Conservation (phyloP, 148 eudicot species). For the Cornus kousa region DNA sequence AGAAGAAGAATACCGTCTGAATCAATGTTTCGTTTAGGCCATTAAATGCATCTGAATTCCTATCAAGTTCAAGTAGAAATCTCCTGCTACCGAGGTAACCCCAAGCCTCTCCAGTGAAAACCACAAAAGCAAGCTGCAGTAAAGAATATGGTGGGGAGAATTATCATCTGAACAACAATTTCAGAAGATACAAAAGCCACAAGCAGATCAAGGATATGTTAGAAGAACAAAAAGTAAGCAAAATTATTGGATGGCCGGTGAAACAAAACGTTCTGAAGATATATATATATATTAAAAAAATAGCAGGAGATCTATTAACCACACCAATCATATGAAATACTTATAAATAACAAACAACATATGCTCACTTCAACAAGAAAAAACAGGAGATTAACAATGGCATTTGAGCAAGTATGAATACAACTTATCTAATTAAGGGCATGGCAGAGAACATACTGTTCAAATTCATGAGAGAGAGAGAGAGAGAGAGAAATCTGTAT, state of each 20-base stretch:
- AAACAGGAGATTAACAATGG: background rate
- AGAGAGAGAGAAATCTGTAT: too few species aligned
- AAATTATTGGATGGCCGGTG: background rate
- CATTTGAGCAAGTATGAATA: background rate
- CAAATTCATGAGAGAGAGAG: too few species aligned
- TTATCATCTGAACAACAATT: background rate
- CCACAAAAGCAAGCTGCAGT: constrained; percentile 77
- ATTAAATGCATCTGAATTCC: constrained; percentile 54
- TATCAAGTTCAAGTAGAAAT: constrained; percentile 81
- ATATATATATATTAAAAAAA: background rate
- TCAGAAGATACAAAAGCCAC: background rate
- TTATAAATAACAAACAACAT: background rate
- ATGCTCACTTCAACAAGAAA: background rate
- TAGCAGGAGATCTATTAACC: background rate
- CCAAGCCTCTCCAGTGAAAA: constrained; percentile 97
- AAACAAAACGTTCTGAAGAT: background rate
- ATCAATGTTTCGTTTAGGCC: constrained; percentile 69
- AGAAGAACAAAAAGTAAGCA: background rate
- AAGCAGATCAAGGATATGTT: constrained; percentile 3
- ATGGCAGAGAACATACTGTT: background rate
- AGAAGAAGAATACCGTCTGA: constrained; percentile 53
- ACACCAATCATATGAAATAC: background rate
- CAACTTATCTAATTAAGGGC: background rate
- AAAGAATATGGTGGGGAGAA: background rate
- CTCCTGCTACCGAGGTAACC: constrained; percentile 96